Evolutionary conservation across 805 yeast species (phyloP).

Genomic region (Ogataea chonburiensis): DNA sequence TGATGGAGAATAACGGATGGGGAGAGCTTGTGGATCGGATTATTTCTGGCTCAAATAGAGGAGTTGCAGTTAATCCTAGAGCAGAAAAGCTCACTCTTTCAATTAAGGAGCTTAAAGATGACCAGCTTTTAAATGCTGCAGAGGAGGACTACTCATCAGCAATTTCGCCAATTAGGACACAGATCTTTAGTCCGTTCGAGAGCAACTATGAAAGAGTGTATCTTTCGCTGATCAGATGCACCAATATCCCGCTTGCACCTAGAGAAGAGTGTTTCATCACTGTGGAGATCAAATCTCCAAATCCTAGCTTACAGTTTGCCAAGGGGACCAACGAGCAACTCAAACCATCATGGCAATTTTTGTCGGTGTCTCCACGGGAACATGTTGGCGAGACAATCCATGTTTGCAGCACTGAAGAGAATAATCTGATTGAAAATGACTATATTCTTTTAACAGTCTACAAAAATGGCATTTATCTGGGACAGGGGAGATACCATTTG

Average conservation of each 20-base stretch:
- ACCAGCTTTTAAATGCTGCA: slow-evolving; percentile 20
- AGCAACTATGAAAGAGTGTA: slow-evolving; percentile 60
- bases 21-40: slow-evolving; percentile 82
- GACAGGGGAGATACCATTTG: slow-evolving; percentile 50
- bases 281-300: slow-evolving; percentile 52
- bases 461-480: slow-evolving; percentile 61
- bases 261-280: slow-evolving; percentile 46
- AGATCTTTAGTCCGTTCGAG: slow-evolving; percentile 62
- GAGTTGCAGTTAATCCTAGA: slow-evolving; percentile 79
- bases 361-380: slow-evolving; percentile 71
- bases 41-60: slow-evolving; percentile 68
- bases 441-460: slow-evolving; percentile 54
- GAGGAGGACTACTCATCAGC: slow-evolving; percentile 40
- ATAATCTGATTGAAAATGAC: slow-evolving; percentile 48
- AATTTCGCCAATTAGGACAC: slow-evolving; percentile 62
- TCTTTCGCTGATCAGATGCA: slow-evolving; percentile 51
- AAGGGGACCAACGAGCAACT: slow-evolving; percentile 64
- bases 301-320: slow-evolving; percentile 53
- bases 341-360: slow-evolving; percentile 60
- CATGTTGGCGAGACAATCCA: slow-evolving; percentile 68
- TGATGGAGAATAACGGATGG: slow-evolving; percentile 70
- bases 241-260: slow-evolving; percentile 13
- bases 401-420: slow-evolving; percentile 54
- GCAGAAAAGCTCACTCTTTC: slow-evolving; percentile 69
- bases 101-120: slow-evolving; percentile 68